phyloP scores from a whole-genome alignment of 1,284 basidiomycete genomes.

The Coniferiporia sulphurascens region DNA sequence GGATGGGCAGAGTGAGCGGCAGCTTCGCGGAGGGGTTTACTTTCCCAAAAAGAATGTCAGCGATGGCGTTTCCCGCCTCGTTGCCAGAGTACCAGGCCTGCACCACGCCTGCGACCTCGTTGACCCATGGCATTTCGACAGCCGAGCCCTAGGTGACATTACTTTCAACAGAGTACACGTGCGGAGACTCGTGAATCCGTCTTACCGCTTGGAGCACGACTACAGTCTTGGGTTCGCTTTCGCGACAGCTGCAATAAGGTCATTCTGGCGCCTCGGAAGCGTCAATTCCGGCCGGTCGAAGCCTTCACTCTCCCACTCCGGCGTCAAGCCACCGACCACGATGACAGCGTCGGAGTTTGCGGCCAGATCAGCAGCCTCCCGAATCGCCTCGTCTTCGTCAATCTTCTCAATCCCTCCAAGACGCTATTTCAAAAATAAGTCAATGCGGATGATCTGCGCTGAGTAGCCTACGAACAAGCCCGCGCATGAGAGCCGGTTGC shows the following conservation, averaged over 20 bases:
- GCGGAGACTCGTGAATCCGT: constrained; percentile 6
- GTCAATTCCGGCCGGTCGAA: constrained; percentile 56
- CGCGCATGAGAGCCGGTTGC: constrained; percentile 63
- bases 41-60: constrained; percentile 68
- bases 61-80: constrained; percentile 69
- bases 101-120: constrained; percentile 46
- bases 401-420: constrained; percentile 63
- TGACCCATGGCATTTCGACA: constrained; percentile 62
- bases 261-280: constrained; percentile 58
- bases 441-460: not conserved
- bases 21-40: constrained; percentile 70
- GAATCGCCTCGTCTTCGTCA: constrained; percentile 51
- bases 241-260: constrained; percentile 53
- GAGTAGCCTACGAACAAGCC: constrained; percentile 42
- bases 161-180: not conserved
- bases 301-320: constrained; percentile 68
- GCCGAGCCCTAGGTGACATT: constrained; percentile 47
- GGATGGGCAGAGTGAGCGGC: constrained; percentile 61
- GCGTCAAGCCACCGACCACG: constrained; percentile 59
- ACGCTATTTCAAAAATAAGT: constrained; percentile 34
- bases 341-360: constrained; percentile 52
- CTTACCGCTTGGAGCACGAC: constrained; percentile 66
- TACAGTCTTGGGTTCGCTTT: constrained; percentile 57
- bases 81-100: constrained; percentile 75
- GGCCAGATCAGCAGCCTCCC: constrained; percentile 56